These are phyloP conservation scores for Lachnellula occidentalis DNA, from an alignment of 2,329 filamentous ascomycete species.

Conservation along the genomic window DNA sequence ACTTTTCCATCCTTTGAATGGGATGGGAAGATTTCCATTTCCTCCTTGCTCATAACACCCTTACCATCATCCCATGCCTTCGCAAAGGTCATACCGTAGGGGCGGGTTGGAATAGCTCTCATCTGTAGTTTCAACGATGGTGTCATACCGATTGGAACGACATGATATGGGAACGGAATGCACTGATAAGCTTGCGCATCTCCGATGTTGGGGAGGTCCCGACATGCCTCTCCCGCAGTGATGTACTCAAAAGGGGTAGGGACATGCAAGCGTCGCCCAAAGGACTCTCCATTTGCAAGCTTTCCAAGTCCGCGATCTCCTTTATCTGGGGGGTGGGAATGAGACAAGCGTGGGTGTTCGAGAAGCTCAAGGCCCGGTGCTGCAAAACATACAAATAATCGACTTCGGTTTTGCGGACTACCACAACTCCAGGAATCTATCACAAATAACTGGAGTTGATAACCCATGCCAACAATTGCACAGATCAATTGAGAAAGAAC, in stretches of 20 bases:
- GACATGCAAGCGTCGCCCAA: constrained; percentile 45
- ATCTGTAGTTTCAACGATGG: constrained; percentile 36
- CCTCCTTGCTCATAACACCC: constrained; percentile 34
- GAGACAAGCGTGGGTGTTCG: constrained; percentile 51
- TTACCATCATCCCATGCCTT: constrained; percentile 39
- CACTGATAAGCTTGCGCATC: constrained; percentile 59
- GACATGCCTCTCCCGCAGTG: constrained; percentile 47
- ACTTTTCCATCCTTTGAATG: constrained; percentile 18
- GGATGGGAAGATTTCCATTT: constrained; percentile 37
- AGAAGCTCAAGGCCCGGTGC: constrained; percentile 59
- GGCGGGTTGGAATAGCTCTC: constrained; percentile 52
- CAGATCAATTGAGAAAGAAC: constrained; percentile 70
- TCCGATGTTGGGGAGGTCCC: constrained; percentile 56
- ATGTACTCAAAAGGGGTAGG: constrained; percentile 57
- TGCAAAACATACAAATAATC: constrained; percentile 67
- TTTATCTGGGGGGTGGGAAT: constrained; percentile 48
- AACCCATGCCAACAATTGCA: constrained; percentile 68
- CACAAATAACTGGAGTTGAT: constrained; percentile 64
- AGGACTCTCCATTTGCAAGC: constrained; percentile 53
- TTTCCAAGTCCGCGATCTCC: constrained; percentile 44
- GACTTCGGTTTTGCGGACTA: constrained; percentile 57
- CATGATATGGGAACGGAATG: constrained; percentile 62
- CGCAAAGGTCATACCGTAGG: constrained; percentile 47
- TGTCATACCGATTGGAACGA: constrained; percentile 38
- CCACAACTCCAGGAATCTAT: constrained; percentile 67